These are phyloP conservation scores for Hanseniaspora thailandica DNA, from an alignment of 805 yeast genomes.

Conservation along the genomic window DNA sequence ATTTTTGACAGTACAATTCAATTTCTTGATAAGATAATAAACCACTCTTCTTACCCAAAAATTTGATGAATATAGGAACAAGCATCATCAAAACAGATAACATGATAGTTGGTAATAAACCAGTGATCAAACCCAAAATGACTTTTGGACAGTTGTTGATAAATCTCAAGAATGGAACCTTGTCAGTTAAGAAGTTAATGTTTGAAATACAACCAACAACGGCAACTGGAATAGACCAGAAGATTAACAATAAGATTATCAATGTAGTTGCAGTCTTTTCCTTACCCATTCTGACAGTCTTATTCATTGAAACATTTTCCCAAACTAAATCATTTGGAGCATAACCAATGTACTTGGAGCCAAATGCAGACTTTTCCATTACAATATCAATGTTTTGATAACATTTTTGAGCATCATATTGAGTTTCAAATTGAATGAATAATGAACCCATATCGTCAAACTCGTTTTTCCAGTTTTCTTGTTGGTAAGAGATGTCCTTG, in stretches of 20 bases:
- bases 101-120: slow-evolving; percentile 71
- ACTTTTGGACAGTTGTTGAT: slow-evolving; percentile 59
- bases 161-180: slow-evolving; percentile 63
- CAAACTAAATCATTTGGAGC: slow-evolving; percentile 78
- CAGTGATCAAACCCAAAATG: slow-evolving; percentile 74
- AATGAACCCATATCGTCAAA: slow-evolving; percentile 50
- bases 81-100: slow-evolving; percentile 74
- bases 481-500: slow-evolving; percentile 47
- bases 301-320: slow-evolving; percentile 56
- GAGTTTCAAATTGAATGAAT: slow-evolving; percentile 70
- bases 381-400: slow-evolving; percentile 63
- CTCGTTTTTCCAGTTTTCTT: slow-evolving; percentile 40
- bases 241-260: slow-evolving; percentile 56
- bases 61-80: slow-evolving; percentile 72
- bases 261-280: slow-evolving; percentile 49
- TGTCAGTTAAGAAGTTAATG: slow-evolving; percentile 57
- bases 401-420: slow-evolving; percentile 79
- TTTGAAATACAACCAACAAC: slow-evolving; percentile 91
- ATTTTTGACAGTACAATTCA: slow-evolving; percentile 73
- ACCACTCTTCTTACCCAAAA: slow-evolving; percentile 67
- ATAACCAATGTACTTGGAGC: slow-evolving; percentile 45
- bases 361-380: slow-evolving; percentile 27
- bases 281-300: slow-evolving; percentile 46
- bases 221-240: slow-evolving; percentile 97
- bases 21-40: slow-evolving; percentile 56